Percentiles rank a stretch among this genome's conserved stretches.
Evolutionary conservation across 148 eudicot species (phyloP).

Genomic region (Heliamphora exappendiculata): DNA sequence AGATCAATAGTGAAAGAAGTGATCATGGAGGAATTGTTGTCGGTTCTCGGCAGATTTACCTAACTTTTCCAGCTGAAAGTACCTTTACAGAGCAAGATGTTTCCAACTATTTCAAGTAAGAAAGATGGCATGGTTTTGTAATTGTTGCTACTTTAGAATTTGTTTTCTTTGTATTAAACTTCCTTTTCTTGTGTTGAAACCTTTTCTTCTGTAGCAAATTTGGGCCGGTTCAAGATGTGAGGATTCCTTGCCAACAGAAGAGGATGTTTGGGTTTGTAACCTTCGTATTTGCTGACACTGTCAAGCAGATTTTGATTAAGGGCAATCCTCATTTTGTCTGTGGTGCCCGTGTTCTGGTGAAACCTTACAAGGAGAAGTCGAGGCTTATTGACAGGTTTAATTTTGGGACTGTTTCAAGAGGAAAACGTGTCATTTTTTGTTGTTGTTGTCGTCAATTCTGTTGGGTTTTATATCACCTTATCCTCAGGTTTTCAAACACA

Average conservation of each 20-base stretch:
- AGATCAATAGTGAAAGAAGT: conserved; percentile 24
- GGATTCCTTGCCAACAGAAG: conserved; percentile 72
- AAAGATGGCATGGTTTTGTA: neutral
- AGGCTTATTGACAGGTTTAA: conserved; percentile 49
- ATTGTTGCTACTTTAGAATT: neutral
- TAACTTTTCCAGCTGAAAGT: conserved; percentile 62
- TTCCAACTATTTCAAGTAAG: conserved; percentile 47
- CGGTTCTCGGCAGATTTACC: conserved; percentile 53
- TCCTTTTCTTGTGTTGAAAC: neutral
- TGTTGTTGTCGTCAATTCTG: neutral
- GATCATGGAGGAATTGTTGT: conserved; percentile 40
- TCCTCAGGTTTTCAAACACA: neutral
- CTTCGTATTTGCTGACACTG: conserved; percentile 45
- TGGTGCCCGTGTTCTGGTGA: conserved; percentile 65
- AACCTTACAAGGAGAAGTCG: conserved; percentile 63
- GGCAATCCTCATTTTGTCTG: conserved; percentile 66
- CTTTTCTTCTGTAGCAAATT: conserved; percentile 30
- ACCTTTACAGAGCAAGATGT: conserved; percentile 51
- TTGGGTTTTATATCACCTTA: neutral
- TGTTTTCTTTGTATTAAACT: neutral
- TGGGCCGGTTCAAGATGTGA: conserved; percentile 63
- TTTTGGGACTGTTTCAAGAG: neutral
- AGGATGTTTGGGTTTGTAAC: conserved; percentile 75
- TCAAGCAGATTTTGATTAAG: conserved; percentile 37
- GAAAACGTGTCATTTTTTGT: neutral